phyloP scores from a whole-genome alignment of 495 filamentous ascomycete species.

The Recurvomyces mirabilis region DNA sequence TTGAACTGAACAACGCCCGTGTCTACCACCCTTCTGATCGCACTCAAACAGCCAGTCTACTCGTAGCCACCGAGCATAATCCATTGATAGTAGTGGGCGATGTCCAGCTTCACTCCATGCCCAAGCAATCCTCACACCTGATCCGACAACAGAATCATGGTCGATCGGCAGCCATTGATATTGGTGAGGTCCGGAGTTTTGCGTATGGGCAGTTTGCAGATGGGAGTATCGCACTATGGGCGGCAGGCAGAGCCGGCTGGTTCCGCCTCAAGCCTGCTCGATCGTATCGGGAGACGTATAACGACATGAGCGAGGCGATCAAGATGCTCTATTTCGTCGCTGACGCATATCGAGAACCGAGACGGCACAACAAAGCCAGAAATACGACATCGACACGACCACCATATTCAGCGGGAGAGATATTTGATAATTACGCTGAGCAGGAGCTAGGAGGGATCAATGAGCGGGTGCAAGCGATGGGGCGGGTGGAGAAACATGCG shows the following conservation, averaged over 20 bases:
- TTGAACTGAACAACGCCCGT: slow-evolving; percentile 42
- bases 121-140: neutral
- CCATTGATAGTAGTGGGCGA: slow-evolving; percentile 45
- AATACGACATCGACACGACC: neutral
- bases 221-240: slow-evolving; percentile 57
- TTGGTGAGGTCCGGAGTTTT: slow-evolving; percentile 51
- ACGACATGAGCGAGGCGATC: slow-evolving; percentile 57
- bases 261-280: slow-evolving; percentile 56
- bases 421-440: slow-evolving; percentile 28
- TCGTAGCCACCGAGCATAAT: slow-evolving; percentile 41
- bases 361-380: slow-evolving; percentile 17
- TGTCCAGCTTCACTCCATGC: slow-evolving; percentile 4
- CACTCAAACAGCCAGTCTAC: slow-evolving; percentile 41
- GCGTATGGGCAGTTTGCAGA: slow-evolving; percentile 57
- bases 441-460: too few relatives aligned
- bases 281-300: slow-evolving; percentile 49
- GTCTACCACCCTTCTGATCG: slow-evolving; percentile 32
- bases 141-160: neutral
- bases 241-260: slow-evolving; percentile 67
- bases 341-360: slow-evolving; percentile 33
- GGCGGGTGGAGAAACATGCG: slow-evolving; percentile 43
- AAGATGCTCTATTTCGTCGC: slow-evolving; percentile 57
- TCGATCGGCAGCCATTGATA: slow-evolving; percentile 44
- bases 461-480: too few relatives aligned
- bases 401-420: slow-evolving; percentile 19